Conservation (phyloP, 225 moss, liverwort and hornwort genomes). For the Marchantia polymorpha region DNA sequence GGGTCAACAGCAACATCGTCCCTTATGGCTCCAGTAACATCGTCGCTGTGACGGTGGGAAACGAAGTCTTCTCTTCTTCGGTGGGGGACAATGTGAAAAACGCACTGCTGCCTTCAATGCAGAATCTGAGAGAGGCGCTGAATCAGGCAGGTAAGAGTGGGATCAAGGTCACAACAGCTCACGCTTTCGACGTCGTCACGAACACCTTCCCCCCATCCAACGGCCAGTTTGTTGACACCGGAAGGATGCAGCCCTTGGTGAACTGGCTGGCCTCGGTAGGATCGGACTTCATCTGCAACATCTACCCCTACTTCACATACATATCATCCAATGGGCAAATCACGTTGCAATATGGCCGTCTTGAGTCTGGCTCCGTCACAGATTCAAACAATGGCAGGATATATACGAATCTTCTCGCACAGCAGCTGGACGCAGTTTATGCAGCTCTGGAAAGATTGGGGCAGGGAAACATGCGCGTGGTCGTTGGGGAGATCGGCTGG, state of each 20-base stretch:
- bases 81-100: background rate
- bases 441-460: background rate
- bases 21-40: too few relatives aligned
- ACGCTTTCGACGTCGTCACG: slow-evolving; percentile 13
- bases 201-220: slow-evolving; percentile 29
- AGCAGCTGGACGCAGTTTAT: background rate
- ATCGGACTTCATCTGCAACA: background rate
- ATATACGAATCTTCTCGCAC: slow-evolving; percentile 14
- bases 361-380: background rate
- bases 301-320: slow-evolving; percentile 11
- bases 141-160: slow-evolving; percentile 10
- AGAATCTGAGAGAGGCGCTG: slow-evolving; percentile 36
- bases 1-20: too few relatives aligned
- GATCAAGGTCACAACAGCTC: slow-evolving; percentile 28
- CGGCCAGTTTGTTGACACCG: slow-evolving; percentile 13
- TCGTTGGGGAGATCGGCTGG: background rate
- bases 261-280: slow-evolving; percentile 9
- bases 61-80: slow-evolving; percentile 22
- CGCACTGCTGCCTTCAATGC: slow-evolving; percentile 40
- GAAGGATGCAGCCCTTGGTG: slow-evolving; percentile 12
- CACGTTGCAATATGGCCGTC: background rate
- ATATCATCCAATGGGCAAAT: background rate
- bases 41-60: slow-evolving; percentile 28
- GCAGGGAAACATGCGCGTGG: background rate
- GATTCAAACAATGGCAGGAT: background rate